phyloP scores from a whole-genome alignment of 139 green algal genomes.

The Micractinium conductrix region DNA sequence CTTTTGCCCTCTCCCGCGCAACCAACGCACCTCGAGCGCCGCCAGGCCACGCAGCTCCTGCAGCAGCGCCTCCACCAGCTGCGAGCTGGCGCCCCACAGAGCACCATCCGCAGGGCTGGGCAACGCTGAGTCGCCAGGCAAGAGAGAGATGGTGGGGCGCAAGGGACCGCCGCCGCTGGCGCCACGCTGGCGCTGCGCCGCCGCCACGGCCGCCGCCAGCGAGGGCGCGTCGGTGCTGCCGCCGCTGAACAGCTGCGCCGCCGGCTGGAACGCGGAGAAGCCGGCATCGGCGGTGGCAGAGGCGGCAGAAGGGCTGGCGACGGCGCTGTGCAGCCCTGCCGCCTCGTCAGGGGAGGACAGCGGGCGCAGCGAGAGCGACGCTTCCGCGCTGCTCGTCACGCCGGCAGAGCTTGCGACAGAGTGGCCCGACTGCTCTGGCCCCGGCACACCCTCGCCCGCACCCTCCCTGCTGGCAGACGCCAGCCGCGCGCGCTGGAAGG shows the following conservation, averaged over 20 bases:
- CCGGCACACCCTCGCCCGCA: no score
- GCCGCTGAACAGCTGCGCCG: not conserved
- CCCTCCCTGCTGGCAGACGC: no score
- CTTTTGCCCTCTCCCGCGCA: no score
- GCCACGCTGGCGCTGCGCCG: not conserved
- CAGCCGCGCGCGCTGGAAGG: slow-evolving; percentile 8
- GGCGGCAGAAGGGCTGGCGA: not conserved
- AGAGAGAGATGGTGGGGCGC: not conserved
- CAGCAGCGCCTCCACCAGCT: slow-evolving; percentile 42
- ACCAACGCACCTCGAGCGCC: slow-evolving; percentile 67
- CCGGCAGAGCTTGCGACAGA: not conserved
- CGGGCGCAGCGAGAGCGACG: no score
- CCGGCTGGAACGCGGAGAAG: not conserved
- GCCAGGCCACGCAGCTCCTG: slow-evolving; percentile 70
- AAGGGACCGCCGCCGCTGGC: no score
- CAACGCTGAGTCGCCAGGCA: not conserved
- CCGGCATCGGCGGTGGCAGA: not conserved
- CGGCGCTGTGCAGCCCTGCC: no score
- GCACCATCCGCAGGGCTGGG: slow-evolving; percentile 7
- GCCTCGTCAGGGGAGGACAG: no score
- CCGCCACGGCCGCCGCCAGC: not conserved
- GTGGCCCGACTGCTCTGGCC: not conserved
- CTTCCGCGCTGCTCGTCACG: not conserved
- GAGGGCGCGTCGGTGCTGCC: no score
- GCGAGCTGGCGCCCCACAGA: not conserved